Evolutionary conservation across 345 rosid species (phyloP), one percentile per base, ranked within the genome.

Genomic region (Pistacia integerrima): DNA sequence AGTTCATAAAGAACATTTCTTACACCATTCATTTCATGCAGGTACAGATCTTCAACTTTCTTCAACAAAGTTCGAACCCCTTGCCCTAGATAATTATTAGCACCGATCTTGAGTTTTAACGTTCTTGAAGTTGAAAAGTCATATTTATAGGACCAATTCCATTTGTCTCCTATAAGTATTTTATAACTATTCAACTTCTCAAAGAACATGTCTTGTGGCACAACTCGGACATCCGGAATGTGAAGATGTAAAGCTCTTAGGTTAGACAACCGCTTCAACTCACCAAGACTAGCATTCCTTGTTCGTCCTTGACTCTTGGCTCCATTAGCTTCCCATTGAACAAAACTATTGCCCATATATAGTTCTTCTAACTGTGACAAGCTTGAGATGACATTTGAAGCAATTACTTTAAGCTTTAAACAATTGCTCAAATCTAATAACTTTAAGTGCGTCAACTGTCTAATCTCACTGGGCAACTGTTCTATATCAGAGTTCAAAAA

Each of bases 291-390:
- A 8, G 78, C 82, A 69, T 64, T 81, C 5, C 44, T 4, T 1
- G 25, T 44, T 20, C 3, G 35, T 3, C 18, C n/a, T 54, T 54
- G n/a, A 54, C 3, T 54, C 5, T 54, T 17, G 22, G 14, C 35
- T 11, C 57, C 69, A 13, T 65, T 65, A 35, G 1, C 9, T 2
- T 76, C 83, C 87, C 87, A 84, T 1, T 41, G n/a, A n/a, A 33
- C 49, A 48, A 77, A 75, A 49, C 75, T 71, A 4, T 60, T 22
- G 3, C 49, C 55, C 67, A 82, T 61, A 16, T 17, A 36, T 7
- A 84, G 57, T 4, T 81, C 87, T 38, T 84, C 85, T 52, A 84
- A 51, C 2, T 2, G 20, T 1, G 59, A 17, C 57, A 84, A 51
- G 0, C 62, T 38, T 48, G 74, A 36, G 11, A 84, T 16, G 2